Evolutionary conservation across 495 filamentous ascomycete genomes (phyloP).

Genomic region (Collariella sp.): DNA sequence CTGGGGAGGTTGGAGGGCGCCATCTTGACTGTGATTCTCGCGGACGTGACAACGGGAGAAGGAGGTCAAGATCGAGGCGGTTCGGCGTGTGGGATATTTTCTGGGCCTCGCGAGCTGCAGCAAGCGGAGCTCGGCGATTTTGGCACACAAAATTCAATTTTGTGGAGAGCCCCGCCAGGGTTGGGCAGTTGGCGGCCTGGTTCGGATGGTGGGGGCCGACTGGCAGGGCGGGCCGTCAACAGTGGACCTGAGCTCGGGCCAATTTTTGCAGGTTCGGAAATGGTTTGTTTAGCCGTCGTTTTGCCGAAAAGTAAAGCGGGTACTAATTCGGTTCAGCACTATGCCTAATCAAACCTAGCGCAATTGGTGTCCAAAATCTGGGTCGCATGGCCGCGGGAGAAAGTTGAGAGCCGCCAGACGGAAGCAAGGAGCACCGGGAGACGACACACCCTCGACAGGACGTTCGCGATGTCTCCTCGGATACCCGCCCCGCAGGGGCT

Average conservation of each 20-base stretch:
- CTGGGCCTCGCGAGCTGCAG: conserved; percentile 16
- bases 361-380: conserved; percentile 24
- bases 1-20: conserved; percentile 85
- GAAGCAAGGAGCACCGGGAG: conserved; percentile 13
- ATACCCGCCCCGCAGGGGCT: conserved; percentile 55
- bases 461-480: conserved; percentile 62
- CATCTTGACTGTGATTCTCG: conserved; percentile 63
- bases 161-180: conserved; percentile 36
- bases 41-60: conserved; percentile 39
- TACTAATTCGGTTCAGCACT: not conserved
- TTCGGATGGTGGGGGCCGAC: not conserved
- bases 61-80: conserved; percentile 40
- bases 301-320: conserved; percentile 3
- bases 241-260: not conserved
- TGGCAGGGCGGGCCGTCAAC: not conserved
- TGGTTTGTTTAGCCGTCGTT: conserved; percentile 11
- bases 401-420: conserved; percentile 18
- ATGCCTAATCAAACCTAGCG: conserved; percentile 9
- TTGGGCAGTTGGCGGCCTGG: conserved; percentile 13
- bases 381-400: conserved; percentile 11
- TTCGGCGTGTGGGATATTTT: conserved; percentile 23
- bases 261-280: not conserved
- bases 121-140: conserved; percentile 23
- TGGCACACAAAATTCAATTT: conserved; percentile 32
- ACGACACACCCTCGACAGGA: conserved; percentile 10